A percentile compares a stretch with the other conserved stretches of the same genome.
Evolutionary conservation across 2,329 filamentous ascomycete species (phyloP).

Genomic region (Fusarium devonianum): DNA sequence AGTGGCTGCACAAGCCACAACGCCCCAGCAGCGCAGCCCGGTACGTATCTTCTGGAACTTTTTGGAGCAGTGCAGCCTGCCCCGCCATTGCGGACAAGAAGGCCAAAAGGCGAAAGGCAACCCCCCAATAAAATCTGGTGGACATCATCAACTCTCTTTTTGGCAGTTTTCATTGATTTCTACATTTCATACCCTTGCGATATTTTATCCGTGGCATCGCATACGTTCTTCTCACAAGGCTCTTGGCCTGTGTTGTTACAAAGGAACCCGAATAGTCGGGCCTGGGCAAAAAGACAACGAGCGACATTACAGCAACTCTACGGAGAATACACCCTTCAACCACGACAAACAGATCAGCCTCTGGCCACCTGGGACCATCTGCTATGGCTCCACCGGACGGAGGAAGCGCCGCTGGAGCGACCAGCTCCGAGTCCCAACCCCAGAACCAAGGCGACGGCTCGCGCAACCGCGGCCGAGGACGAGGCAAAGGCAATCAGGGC

Average conservation of each 20-base stretch:
- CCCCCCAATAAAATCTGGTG: constrained; percentile 39
- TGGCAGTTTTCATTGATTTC: constrained; percentile 1
- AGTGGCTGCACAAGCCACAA: constrained; percentile 21
- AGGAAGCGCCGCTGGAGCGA: constrained; percentile 16
- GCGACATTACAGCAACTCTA: constrained; percentile 20
- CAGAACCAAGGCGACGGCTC: constrained; percentile 32
- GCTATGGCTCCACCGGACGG: constrained; percentile 34
- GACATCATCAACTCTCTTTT: constrained; percentile 30
- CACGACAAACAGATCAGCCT: constrained; percentile 8
- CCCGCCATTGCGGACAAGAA: constrained; percentile 33
- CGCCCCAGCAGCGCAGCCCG: constrained; percentile 18
- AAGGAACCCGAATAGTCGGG: background rate
- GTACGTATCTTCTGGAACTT: constrained; percentile 4
- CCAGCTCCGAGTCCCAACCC: constrained; percentile 31
- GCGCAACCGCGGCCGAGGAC: constrained; percentile 53
- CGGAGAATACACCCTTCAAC: background rate
- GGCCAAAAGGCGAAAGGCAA: constrained; percentile 1
- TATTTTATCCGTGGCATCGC: background rate
- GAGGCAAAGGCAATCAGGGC: constrained; percentile 50
- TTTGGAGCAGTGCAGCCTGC: constrained; percentile 27
- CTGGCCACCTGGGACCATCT: background rate
- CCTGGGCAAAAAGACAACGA: background rate
- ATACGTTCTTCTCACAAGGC: background rate
- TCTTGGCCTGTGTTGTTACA: background rate
- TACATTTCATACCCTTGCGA: background rate